Percentiles rank a stretch among this genome's conserved stretches.
Evolutionary conservation across 768 basidiomycete species (phyloP).

Genomic region (Porphyrellus cyaneotinctus): DNA sequence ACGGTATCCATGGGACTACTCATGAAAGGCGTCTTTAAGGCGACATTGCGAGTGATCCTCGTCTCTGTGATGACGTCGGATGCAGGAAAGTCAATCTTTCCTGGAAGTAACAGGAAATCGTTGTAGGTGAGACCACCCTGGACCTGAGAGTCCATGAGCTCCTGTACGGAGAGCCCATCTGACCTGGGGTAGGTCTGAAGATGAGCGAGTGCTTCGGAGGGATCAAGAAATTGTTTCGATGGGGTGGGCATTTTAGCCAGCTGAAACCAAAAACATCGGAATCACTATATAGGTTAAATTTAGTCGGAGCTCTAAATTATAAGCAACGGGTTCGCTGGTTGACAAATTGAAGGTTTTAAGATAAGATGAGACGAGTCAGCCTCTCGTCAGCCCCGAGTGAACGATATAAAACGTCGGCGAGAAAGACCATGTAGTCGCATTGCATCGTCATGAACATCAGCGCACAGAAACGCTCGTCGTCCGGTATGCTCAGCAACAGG

Average conservation of each 20-base stretch:
- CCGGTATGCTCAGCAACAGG: slow-evolving; percentile 14
- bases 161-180: slow-evolving; percentile 81
- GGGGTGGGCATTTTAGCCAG: slow-evolving; percentile 34
- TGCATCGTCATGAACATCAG: slow-evolving; percentile 8
- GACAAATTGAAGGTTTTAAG: too few species aligned
- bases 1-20: slow-evolving; percentile 99
- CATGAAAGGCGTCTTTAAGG: slow-evolving; percentile 92
- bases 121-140: slow-evolving; percentile 97
- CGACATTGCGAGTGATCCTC: slow-evolving; percentile 85
- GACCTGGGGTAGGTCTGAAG: slow-evolving; percentile 63
- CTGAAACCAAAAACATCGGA: not conserved
- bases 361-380: not conserved
- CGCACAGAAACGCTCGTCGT: slow-evolving; percentile 6
- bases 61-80: slow-evolving; percentile 78
- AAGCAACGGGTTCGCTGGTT: too few species aligned
- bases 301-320: slow-evolving; percentile 4
- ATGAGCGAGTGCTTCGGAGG: slow-evolving; percentile 68
- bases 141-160: slow-evolving; percentile 83
- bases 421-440: too few species aligned
- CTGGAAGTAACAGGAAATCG: slow-evolving; percentile 91
- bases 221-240: slow-evolving; percentile 50
- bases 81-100: slow-evolving; percentile 92
- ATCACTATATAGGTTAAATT: slow-evolving; percentile 7
- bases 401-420: slow-evolving; percentile 8
- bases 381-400: slow-evolving; percentile 10